Conservation (phyloP, 2,329 filamentous ascomycete species). For the Chrysoporthe austroafricana region DNA sequence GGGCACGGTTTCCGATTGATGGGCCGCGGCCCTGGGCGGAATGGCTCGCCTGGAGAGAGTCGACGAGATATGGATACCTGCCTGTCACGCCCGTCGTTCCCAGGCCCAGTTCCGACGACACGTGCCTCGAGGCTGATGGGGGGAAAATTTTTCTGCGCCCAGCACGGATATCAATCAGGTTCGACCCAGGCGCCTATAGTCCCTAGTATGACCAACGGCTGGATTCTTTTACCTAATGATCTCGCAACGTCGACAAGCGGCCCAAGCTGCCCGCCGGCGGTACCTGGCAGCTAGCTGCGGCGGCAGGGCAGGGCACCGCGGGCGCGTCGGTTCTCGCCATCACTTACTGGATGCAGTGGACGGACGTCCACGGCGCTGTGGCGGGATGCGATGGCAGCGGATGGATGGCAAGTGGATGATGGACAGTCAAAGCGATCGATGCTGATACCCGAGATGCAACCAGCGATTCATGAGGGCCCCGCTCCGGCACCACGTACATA, state of each 20-base stretch:
- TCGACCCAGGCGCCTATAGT: not conserved
- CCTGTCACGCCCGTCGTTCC: not conserved
- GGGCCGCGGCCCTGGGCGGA: not conserved
- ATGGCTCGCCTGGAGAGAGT: not conserved
- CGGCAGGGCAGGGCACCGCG: too few species aligned
- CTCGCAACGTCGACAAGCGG: slow-evolving; percentile 2
- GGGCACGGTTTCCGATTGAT: not conserved
- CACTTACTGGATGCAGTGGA: not conserved
- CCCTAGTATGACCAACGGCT: slow-evolving; percentile 11
- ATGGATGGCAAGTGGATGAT: too few species aligned
- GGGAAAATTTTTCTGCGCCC: slow-evolving; percentile 1
- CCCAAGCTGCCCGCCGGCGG: not conserved
- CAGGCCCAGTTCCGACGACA: not conserved
- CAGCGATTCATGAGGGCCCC: not conserved
- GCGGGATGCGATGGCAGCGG: not conserved
- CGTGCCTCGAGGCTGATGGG: not conserved
- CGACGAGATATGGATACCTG: not conserved
- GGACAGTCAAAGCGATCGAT: too few species aligned
- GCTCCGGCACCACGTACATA: too few species aligned
- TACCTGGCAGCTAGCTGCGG: slow-evolving; percentile 3
- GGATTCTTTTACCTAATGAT: slow-evolving; percentile 37
- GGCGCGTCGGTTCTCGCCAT: not conserved
- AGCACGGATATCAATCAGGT: not conserved
- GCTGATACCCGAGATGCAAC: not conserved
- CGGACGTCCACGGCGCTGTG: not conserved